These are phyloP conservation scores for Akanthomyces lecanii DNA, from an alignment of 2,329 filamentous ascomycete genomes.

Conservation along the genomic window DNA sequence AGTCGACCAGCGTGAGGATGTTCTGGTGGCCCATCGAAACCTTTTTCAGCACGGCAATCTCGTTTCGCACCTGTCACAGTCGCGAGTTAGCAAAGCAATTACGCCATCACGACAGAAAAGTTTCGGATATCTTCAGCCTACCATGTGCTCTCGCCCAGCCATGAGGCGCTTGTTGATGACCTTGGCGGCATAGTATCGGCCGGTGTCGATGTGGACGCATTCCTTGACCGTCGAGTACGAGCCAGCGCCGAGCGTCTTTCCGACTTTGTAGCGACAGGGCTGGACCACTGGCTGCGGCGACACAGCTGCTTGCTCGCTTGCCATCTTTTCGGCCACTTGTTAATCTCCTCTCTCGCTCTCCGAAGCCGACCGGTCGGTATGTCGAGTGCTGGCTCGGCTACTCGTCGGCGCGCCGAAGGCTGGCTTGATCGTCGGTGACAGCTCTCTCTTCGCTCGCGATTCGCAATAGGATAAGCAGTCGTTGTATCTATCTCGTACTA, in stretches of 20 bases:
- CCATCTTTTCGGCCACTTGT: conserved; percentile 19
- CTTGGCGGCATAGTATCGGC: conserved; percentile 96
- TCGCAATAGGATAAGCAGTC: not conserved
- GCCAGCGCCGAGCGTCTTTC: conserved; percentile 92
- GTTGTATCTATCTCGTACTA: not conserved
- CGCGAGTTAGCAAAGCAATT: not conserved
- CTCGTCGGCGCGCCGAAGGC: not conserved
- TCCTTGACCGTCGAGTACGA: conserved; percentile 99
- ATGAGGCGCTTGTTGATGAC: conserved; percentile 99
- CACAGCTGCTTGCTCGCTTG: conserved; percentile 24
- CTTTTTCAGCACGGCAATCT: conserved; percentile 93
- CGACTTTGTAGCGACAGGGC: conserved; percentile 96
- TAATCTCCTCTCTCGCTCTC: not conserved
- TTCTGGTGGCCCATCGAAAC: conserved; percentile 99
- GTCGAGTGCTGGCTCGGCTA: not conserved
- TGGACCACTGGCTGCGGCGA: conserved; percentile 63
- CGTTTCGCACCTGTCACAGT: conserved; percentile 73
- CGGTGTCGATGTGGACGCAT: conserved; percentile 97
- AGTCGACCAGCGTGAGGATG: conserved; percentile 95
- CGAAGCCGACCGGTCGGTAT: not conserved
- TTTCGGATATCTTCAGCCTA: conserved; percentile 37
- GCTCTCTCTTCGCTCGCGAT: not conserved
- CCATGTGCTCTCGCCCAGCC: conserved; percentile 98
- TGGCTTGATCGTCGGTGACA: not conserved
- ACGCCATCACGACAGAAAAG: not conserved